Percentiles rank a stretch among this genome's conserved stretches.
Evolutionary conservation across 108 stramenopile species (phyloP).

Genomic region (Nannochloropsis salina): DNA sequence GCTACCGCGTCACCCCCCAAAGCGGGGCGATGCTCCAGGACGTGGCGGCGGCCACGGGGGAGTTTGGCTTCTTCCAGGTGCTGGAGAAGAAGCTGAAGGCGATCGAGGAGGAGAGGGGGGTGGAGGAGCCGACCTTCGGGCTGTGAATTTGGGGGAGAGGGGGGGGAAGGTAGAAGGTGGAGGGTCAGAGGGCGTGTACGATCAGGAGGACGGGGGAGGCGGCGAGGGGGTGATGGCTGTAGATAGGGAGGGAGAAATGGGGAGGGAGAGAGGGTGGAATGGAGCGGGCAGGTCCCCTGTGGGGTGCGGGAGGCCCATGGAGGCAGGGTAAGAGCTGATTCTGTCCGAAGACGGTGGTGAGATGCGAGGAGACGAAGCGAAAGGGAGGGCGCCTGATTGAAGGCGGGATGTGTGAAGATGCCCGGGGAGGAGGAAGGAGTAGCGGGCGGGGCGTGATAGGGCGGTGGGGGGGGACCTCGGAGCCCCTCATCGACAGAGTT

Average conservation of each 20-base stretch:
- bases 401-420: too few species aligned
- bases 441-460: too few species aligned
- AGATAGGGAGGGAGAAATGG: not conserved
- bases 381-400: too few species aligned
- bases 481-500: too few species aligned
- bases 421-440: too few species aligned
- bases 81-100: slow-evolving; percentile 9
- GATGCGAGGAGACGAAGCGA: too few species aligned
- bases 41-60: not conserved
- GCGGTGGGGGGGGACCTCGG: too few species aligned
- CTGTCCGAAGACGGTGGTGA: too few species aligned
- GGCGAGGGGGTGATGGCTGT: not conserved
- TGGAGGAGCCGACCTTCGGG: not conserved
- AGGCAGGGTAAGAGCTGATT: not conserved
- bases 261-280: too few species aligned
- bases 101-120: not conserved
- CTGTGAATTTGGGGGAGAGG: not conserved
- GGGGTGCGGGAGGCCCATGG: too few species aligned
- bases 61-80: slow-evolving; percentile 9
- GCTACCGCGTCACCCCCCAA: not conserved
- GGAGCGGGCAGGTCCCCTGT: too few species aligned
- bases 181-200: not conserved
- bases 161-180: not conserved
- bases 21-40: slow-evolving; percentile 1
- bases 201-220: too few species aligned